Evolutionary conservation across 495 filamentous ascomycete genomes (phyloP).

Genomic region (Amphirosellinia nigrospora): DNA sequence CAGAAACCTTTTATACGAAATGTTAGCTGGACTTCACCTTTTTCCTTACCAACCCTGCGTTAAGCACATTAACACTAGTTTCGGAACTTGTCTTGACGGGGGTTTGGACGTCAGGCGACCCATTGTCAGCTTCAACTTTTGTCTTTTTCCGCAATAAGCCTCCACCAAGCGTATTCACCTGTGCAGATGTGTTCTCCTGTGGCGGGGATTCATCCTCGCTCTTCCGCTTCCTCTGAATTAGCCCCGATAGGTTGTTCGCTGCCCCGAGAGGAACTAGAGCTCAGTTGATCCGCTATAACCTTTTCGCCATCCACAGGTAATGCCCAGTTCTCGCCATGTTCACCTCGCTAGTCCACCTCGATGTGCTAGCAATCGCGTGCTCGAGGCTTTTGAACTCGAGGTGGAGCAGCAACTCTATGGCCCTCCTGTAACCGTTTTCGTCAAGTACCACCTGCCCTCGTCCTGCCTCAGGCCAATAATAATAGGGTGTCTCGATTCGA

Average conservation of each 20-base stretch:
- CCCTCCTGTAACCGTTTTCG: slow-evolving; percentile 74
- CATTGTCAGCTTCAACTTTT: slow-evolving; percentile 44
- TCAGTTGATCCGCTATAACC: slow-evolving; percentile 24
- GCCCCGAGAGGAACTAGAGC: slow-evolving; percentile 15
- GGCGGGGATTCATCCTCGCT: slow-evolving; percentile 18
- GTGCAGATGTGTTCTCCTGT: slow-evolving; percentile 19
- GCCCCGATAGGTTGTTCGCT: slow-evolving; percentile 43
- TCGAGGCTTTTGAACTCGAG: slow-evolving; percentile 80
- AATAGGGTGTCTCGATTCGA: slow-evolving; percentile 62
- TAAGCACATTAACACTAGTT: slow-evolving; percentile 62
- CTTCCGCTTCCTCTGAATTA: slow-evolving; percentile 49
- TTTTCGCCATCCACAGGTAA: slow-evolving; percentile 47
- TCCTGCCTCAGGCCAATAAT: slow-evolving; percentile 70
- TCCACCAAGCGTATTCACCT: slow-evolving; percentile 40
- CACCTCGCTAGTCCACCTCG: slow-evolving; percentile 69
- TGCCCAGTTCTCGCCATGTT: slow-evolving; percentile 54
- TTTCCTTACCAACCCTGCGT: slow-evolving; percentile 65
- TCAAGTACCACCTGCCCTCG: slow-evolving; percentile 73
- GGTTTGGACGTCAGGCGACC: not conserved
- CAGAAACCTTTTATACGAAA: not conserved
- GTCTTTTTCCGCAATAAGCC: slow-evolving; percentile 71
- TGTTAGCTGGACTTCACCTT: slow-evolving; percentile 60
- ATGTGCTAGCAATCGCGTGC: slow-evolving; percentile 71
- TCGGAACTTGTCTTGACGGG: not conserved
- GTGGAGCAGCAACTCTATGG: slow-evolving; percentile 79